These are phyloP conservation scores for Saccharomycopsis guyanensis DNA, from an alignment of 805 yeast species.

Conservation along the genomic window DNA sequence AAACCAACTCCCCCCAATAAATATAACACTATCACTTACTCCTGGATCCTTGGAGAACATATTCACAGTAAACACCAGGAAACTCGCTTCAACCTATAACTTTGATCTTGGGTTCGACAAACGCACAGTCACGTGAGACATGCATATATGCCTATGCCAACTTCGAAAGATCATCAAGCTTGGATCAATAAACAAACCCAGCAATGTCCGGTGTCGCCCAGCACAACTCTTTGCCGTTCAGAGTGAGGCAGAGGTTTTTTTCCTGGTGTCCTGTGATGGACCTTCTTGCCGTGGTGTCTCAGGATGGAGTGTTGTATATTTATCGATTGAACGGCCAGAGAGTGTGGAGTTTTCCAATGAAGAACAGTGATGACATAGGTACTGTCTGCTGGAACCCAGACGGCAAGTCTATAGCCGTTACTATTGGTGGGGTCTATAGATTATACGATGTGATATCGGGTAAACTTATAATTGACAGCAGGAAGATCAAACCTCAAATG, in stretches of 20 bases:
- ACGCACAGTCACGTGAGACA: no score
- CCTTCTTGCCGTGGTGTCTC: slow-evolving; percentile 38
- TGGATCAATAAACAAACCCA: no score
- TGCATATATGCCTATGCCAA: no score
- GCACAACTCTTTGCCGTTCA: slow-evolving; percentile 6
- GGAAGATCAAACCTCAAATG: not conserved
- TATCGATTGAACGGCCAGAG: slow-evolving; percentile 47
- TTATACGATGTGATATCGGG: slow-evolving; percentile 31
- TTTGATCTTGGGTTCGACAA: no score
- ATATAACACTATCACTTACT: slow-evolving; percentile 27
- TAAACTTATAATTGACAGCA: not conserved
- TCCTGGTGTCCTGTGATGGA: slow-evolving; percentile 48
- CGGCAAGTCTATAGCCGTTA: slow-evolving; percentile 25
- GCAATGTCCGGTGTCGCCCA: no score
- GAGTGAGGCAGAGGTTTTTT: slow-evolving; percentile 6
- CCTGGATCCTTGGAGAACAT: slow-evolving; percentile 52
- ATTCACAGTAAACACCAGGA: no score
- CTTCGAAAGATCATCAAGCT: no score
- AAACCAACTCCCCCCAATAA: no score
- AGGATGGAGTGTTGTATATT: slow-evolving; percentile 43
- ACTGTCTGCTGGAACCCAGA: slow-evolving; percentile 31
- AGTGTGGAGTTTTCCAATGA: slow-evolving; percentile 36
- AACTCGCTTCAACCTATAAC: no score
- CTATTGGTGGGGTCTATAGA: slow-evolving; percentile 14
- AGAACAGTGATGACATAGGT: not conserved